Evolutionary conservation across 257 asterid species (phyloP).

Genomic region (Solanum stenotomum): DNA sequence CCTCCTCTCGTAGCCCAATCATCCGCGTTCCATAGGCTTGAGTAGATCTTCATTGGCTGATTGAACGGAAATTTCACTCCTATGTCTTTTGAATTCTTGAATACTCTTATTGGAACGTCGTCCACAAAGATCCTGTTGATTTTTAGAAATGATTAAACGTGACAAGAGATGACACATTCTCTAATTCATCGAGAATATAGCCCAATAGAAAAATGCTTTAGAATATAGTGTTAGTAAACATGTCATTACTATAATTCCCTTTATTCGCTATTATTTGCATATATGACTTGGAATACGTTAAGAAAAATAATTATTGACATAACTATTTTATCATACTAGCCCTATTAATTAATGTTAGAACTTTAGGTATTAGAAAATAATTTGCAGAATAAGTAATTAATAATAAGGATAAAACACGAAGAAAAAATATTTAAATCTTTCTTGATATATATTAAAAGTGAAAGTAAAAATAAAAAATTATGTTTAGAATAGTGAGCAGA

Average conservation of each 20-base stretch:
- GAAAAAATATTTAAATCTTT: no score
- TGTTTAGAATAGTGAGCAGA: no score
- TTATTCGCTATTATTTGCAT: background rate
- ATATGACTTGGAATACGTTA: background rate
- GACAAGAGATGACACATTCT: background rate
- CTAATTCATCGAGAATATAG: background rate
- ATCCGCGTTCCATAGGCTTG: conserved; percentile 32
- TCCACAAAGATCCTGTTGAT: conserved; percentile 27
- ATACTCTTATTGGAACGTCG: conserved; percentile 16
- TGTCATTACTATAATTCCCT: background rate
- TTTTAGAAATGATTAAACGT: background rate
- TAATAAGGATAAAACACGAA: no score
- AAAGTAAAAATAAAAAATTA: no score
- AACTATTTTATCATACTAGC: background rate
- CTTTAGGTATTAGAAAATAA: fast-evolving
- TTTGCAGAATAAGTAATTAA: background rate
- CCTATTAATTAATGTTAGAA: no score
- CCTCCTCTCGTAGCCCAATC: conserved; percentile 44
- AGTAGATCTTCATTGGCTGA: conserved; percentile 33
- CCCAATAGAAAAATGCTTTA: background rate
- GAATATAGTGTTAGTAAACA: background rate
- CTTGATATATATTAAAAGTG: no score
- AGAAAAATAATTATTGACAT: background rate
- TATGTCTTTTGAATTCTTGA: conserved; percentile 24
- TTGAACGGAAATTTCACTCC: conserved; percentile 26